These are phyloP conservation scores for Magnaporthales sp. DNA, from an alignment of 2,329 filamentous ascomycete species.

Conservation along the genomic window DNA sequence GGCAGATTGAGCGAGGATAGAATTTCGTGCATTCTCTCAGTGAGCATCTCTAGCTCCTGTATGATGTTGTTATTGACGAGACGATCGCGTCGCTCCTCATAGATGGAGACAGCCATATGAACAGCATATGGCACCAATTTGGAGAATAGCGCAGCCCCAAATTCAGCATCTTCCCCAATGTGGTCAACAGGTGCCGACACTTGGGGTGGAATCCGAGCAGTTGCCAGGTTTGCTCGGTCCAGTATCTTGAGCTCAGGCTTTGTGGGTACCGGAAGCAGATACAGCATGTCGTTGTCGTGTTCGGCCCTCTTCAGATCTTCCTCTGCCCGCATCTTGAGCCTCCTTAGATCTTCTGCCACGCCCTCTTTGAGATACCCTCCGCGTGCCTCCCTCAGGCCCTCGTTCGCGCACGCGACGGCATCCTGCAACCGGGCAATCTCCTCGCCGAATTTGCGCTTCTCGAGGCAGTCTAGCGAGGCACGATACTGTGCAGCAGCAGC, in stretches of 20 bases:
- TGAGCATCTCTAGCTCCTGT: constrained; percentile 73
- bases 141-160: constrained; percentile 78
- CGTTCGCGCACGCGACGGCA: constrained; percentile 71
- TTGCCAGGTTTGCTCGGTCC: constrained; percentile 83
- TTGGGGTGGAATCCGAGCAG: constrained; percentile 69
- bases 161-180: constrained; percentile 70
- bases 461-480: constrained; percentile 81
- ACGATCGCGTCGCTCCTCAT: constrained; percentile 84
- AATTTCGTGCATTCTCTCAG: constrained; percentile 68
- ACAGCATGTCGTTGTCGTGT: constrained; percentile 95
- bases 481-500: constrained; percentile 90
- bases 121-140: constrained; percentile 94
- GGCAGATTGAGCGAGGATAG: constrained; percentile 80
- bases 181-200: constrained; percentile 72
- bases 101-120: constrained; percentile 90
- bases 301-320: constrained; percentile 89
- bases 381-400: constrained; percentile 75
- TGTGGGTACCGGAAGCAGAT: constrained; percentile 73
- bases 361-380: constrained; percentile 60
- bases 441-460: constrained; percentile 91
- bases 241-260: constrained; percentile 82
- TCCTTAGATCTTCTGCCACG: constrained; percentile 74
- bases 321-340: constrained; percentile 70
- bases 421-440: constrained; percentile 83
- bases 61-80: constrained; percentile 84